Conservation (phyloP, 2,329 filamentous ascomycete genomes). For the Ceratocystis cacaofunesta region DNA sequence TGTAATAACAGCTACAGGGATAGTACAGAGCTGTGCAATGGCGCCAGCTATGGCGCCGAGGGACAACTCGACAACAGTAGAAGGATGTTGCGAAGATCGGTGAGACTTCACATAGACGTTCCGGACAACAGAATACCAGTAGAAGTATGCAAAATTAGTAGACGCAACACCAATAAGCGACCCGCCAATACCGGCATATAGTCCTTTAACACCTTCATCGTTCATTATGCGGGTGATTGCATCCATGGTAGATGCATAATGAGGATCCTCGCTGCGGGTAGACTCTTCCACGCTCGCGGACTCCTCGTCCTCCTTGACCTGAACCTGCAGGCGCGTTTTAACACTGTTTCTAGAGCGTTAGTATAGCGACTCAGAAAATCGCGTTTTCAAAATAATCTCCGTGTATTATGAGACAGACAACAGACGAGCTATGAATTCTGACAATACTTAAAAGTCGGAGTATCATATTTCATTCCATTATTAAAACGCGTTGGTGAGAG, state of each 20-base stretch:
- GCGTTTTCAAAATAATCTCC: neutral
- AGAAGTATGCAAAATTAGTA: constrained; percentile 98
- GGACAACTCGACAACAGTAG: constrained; percentile 67
- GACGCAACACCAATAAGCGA: constrained; percentile 83
- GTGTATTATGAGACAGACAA: neutral
- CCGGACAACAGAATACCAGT: constrained; percentile 90
- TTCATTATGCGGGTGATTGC: constrained; percentile 72
- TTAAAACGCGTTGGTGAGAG: neutral
- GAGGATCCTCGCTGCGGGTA: constrained; percentile 38
- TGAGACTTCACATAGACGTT: constrained; percentile 56
- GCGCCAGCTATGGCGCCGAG: constrained; percentile 81
- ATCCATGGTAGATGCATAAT: constrained; percentile 80
- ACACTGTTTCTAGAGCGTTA: constrained; percentile 41
- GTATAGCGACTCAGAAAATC: neutral
- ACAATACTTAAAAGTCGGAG: neutral
- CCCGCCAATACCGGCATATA: constrained; percentile 81
- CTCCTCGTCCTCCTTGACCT: constrained; percentile 36
- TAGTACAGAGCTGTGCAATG: constrained; percentile 87
- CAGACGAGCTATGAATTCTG: neutral
- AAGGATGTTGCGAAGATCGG: constrained; percentile 41
- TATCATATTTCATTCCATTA: neutral
- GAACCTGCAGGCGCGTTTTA: constrained; percentile 91
- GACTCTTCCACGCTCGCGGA: constrained; percentile 31
- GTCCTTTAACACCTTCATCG: constrained; percentile 62
- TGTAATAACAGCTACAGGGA: constrained; percentile 88